Evolutionary conservation across 129 eudicot species (phyloP).

Genomic region (Helianthus annuus): HanXRQr2.0-SUNRISE NC_035437.2:52246538-52247037

Average conservation of each 20-base stretch:
- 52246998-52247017: conserved; percentile 31
- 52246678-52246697: conserved; percentile 76
- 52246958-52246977: conserved; percentile 22
- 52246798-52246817: conserved; percentile 60
- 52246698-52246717: conserved; percentile 46
- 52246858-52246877: conserved; percentile 24
- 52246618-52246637: conserved; percentile 71
- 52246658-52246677: conserved; percentile 74
- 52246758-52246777: conserved; percentile 83
- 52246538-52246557: conserved; percentile 41
- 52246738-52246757: conserved; percentile 48
- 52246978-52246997: conserved; percentile 35
- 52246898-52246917: conserved; percentile 31
- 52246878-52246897: conserved; percentile 33
- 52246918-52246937: conserved; percentile 17
- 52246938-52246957: background rate
- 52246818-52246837: conserved; percentile 1
- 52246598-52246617: conserved; percentile 64
- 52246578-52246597: conserved; percentile 81
- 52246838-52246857: conserved; percentile 38
- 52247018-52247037: conserved; percentile 35
- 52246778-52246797: conserved; percentile 79
- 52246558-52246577: conserved; percentile 59
- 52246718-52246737: conserved; percentile 71
- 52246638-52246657: conserved; percentile 68